These are phyloP conservation scores for Coniella vitis DNA, from an alignment of 2,329 filamentous ascomycete genomes.

Conservation along the genomic window DNA sequence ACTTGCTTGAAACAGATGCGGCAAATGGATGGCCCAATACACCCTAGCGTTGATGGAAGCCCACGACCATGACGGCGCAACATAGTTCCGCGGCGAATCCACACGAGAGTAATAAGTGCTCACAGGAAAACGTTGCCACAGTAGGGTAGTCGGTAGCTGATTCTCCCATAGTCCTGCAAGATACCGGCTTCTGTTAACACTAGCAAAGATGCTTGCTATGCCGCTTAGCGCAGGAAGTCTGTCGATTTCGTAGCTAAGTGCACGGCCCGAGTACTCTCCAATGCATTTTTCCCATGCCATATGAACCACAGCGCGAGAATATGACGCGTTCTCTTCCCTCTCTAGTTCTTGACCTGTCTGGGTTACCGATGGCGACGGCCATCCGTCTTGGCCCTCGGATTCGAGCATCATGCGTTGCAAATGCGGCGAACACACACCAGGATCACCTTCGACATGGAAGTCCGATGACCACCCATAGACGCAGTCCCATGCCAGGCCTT, in stretches of 20 bases:
- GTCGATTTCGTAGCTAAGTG: neutral
- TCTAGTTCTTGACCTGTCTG: too few species aligned
- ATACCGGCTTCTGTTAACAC: neutral
- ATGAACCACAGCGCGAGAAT: neutral
- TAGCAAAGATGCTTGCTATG: neutral
- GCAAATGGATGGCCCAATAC: neutral
- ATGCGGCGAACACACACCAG: too few species aligned
- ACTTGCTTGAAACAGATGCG: neutral
- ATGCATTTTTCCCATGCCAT: neutral
- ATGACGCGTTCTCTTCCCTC: neutral
- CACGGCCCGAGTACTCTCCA: neutral
- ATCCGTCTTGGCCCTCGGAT: too few species aligned
- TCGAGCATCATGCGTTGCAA: too few species aligned
- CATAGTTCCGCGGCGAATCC: neutral
- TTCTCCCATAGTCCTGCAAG: neutral
- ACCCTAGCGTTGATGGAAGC: neutral
- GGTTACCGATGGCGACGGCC: too few species aligned
- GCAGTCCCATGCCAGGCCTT: neutral
- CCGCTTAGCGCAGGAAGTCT: neutral
- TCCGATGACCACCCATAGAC: neutral
- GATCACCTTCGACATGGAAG: too few species aligned
- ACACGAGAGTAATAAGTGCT: accelerated
- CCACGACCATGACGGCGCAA: conserved; percentile 6
- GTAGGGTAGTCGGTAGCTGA: neutral
- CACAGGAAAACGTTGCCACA: neutral